These are phyloP conservation scores for Geum urbanum DNA, from an alignment of 306 rosid genomes.

Conservation along the genomic window DNA sequence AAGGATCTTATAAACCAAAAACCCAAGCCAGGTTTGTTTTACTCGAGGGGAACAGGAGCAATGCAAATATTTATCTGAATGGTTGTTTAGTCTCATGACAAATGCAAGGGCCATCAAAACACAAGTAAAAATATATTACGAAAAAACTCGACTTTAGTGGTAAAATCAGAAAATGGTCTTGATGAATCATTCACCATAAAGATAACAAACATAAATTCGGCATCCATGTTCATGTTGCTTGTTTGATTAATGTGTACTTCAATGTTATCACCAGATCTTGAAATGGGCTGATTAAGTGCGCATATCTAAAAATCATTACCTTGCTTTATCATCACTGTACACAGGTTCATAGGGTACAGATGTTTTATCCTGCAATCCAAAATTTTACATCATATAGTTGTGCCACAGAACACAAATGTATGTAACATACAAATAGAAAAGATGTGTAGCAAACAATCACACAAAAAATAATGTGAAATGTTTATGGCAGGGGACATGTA, in stretches of 20 bases:
- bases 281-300: background rate
- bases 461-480: background rate
- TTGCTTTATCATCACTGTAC: constrained; percentile 47
- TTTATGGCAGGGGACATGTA: background rate
- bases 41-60: background rate
- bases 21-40: background rate
- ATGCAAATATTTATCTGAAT: background rate
- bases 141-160: background rate
- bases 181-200: background rate
- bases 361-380: constrained; percentile 38
- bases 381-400: background rate
- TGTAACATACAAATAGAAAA: background rate
- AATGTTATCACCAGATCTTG: background rate
- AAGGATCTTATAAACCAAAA: background rate
- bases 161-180: background rate
- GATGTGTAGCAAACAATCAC: background rate
- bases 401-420: background rate
- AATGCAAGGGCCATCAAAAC: background rate
- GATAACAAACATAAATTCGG: background rate
- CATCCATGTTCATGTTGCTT: background rate
- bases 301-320: constrained; percentile 27
- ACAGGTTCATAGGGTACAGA: constrained; percentile 39
- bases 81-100: background rate
- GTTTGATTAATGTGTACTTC: background rate
- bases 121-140: background rate